phyloP scores from a whole-genome alignment of 805 yeast genomes.

The Starmerella apis region DNA sequence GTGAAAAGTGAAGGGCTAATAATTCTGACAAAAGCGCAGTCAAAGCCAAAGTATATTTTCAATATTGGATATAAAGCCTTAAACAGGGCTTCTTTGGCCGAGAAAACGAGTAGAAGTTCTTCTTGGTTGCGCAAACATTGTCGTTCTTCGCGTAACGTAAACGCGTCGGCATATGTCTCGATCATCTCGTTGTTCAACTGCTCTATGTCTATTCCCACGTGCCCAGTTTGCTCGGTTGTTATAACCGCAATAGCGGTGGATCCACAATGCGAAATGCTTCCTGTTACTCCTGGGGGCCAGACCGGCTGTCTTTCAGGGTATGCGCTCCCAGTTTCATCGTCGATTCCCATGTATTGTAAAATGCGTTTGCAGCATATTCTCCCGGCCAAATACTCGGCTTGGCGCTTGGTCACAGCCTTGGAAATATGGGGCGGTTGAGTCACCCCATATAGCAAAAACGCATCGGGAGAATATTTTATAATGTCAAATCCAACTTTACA shows the following conservation, averaged over 20 bases:
- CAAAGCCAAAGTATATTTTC: constrained; percentile 11
- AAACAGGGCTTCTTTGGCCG: constrained; percentile 18
- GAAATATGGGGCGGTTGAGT: constrained; percentile 4
- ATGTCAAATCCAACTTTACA: constrained; percentile 1
- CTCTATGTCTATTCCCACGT: constrained; percentile 16
- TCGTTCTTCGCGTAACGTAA: not conserved
- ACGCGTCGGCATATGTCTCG: not conserved
- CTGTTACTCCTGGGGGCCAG: constrained; percentile 12
- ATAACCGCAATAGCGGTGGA: constrained; percentile 10
- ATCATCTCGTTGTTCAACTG: not conserved
- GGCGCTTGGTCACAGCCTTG: constrained; percentile 8
- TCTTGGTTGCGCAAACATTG: not conserved
- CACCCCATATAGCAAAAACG: not conserved
- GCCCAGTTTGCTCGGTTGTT: not conserved
- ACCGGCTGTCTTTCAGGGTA: constrained; percentile 9
- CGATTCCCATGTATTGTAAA: not conserved
- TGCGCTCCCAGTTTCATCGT: not conserved
- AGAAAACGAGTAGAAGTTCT: constrained; percentile 5
- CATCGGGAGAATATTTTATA: not conserved
- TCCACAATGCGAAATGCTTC: constrained; percentile 16
- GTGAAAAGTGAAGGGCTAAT: not conserved
- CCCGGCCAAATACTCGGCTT: constrained; percentile 16
- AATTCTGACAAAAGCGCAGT: constrained; percentile 9
- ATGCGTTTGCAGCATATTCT: constrained; percentile 8
- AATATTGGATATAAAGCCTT: constrained; percentile 14